Base-by-base conservation (phyloP, 805 yeast genomes). In the Jamesozyma piceae region DNA sequence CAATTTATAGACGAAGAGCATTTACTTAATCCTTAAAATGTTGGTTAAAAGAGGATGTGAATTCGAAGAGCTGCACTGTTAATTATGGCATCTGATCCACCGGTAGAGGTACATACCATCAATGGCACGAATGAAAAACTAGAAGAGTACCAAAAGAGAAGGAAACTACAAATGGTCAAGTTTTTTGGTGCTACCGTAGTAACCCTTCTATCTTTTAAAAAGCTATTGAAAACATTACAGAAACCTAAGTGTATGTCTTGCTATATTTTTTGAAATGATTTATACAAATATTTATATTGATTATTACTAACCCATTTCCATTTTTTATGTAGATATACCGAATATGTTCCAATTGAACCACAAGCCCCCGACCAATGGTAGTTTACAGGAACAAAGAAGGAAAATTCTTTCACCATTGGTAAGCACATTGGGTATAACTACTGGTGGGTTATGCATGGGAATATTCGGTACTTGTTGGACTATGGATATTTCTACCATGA, bases 281-380 rank as follows among this genome's bases (percentile, higher is more conserved):
- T n/a, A n/a, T n/a, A n/a, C n/a, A n/a, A n/a, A n/a, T n/a, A n/a
- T n/a, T n/a, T n/a, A n/a, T n/a, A n/a, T n/a, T n/a, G n/a, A n/a
- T n/a, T n/a, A n/a, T n/a, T n/a, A n/a, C n/a, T n/a, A 35, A 14
- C 18, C 6, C 13, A 35, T 26, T 14, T n/a, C n/a, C n/a, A n/a
- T n/a, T n/a, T n/a, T n/a, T n/a, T 5, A n/a, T 14, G 22, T 42
- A 66, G 73, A 77, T 52, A 62, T 77, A 5, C 96, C 96, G 5
- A 73, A 73, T 35, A 70, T 78, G 55, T 89, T 84, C 62, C 88
- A 86, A 53, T 86, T 89, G n/a, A 88, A 88, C 62, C 90, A 88
- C 53, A 74, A 40, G 26, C 11, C 19, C 13, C 43, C 44, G 6
- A 71, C 78, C 3, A 19, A 13, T n/a, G 82, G 20, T 6, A 29